Conservation (phyloP, 2,329 filamentous ascomycete species). For the Stachybotrys chlorohalonatus region DNA sequence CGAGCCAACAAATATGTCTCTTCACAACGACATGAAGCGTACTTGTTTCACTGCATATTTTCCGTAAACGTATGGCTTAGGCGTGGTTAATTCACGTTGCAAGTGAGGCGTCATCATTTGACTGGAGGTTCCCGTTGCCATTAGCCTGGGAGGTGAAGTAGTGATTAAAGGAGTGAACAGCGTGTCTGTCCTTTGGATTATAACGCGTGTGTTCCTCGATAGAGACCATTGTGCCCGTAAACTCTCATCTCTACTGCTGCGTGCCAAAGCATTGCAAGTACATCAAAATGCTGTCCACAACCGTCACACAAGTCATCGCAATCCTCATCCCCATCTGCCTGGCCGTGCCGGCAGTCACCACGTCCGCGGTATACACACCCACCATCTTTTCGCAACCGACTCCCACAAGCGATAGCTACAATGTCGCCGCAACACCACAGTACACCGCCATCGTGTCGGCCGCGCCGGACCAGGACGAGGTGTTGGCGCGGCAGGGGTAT, state of each 20-base stretch:
- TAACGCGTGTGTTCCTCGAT: no score
- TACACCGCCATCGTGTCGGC: constrained; percentile 22
- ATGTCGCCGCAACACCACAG: constrained; percentile 5
- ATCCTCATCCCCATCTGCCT: neutral
- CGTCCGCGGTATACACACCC: neutral
- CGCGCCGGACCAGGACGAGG: constrained; percentile 18
- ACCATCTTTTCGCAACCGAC: neutral
- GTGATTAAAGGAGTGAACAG: neutral
- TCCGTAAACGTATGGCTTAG: neutral
- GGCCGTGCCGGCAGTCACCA: neutral
- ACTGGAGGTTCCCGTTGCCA: neutral
- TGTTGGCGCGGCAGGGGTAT: constrained; percentile 19
- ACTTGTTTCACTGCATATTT: neutral
- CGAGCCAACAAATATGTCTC: neutral
- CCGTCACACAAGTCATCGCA: neutral
- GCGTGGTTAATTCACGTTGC: neutral
- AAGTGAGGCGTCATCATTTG: neutral
- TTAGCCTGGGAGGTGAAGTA: neutral
- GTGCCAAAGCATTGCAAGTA: neutral
- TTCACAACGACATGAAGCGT: neutral
- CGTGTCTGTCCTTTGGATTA: no score
- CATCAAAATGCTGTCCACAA: neutral
- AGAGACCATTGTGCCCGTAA: no score
- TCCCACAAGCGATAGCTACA: neutral
- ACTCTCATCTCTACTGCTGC: no score